Conservation (phyloP, 2,329 filamentous ascomycete genomes). For the Cladophialophora chaetospira region DNA sequence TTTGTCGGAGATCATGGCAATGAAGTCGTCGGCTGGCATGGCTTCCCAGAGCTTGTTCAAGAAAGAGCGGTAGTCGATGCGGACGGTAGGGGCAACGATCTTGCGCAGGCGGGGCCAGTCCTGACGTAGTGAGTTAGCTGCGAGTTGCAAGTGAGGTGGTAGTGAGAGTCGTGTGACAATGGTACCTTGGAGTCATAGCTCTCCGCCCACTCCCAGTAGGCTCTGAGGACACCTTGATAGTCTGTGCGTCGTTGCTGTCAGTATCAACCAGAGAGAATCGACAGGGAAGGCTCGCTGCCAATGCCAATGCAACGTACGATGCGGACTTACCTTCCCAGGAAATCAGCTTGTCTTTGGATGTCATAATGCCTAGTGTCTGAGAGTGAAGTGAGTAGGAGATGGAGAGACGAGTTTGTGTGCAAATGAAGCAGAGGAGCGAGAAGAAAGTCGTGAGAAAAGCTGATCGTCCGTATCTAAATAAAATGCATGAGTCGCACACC, state of each 20-base stretch:
- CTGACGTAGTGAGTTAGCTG: conserved; percentile 26
- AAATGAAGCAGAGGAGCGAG: not conserved
- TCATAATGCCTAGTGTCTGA: conserved; percentile 15
- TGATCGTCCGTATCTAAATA: conserved; percentile 13
- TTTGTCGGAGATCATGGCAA: conserved; percentile 60
- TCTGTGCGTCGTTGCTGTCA: conserved; percentile 17
- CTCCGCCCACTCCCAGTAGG: conserved; percentile 48
- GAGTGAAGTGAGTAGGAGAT: not conserved
- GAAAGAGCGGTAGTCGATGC: conserved; percentile 72
- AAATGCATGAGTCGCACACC: conserved; percentile 10
- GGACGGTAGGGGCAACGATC: conserved; percentile 52
- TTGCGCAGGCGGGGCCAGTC: conserved; percentile 45
- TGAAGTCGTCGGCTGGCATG: conserved; percentile 64
- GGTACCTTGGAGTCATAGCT: conserved; percentile 49
- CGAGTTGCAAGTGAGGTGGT: conserved; percentile 1
- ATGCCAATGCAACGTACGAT: not conserved
- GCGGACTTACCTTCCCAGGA: conserved; percentile 30
- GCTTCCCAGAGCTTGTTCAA: conserved; percentile 62
- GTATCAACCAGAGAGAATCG: not conserved
- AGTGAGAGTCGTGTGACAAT: not conserved
- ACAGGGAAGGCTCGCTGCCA: not conserved
- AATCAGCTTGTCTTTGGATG: conserved; percentile 28
- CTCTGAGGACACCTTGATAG: conserved; percentile 32
- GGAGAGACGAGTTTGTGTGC: not conserved
- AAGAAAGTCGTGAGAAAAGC: not conserved